phyloP scores from a whole-genome alignment of 371 early-diverging fungal genomes.

The Umbelopsis sp. region DNA sequence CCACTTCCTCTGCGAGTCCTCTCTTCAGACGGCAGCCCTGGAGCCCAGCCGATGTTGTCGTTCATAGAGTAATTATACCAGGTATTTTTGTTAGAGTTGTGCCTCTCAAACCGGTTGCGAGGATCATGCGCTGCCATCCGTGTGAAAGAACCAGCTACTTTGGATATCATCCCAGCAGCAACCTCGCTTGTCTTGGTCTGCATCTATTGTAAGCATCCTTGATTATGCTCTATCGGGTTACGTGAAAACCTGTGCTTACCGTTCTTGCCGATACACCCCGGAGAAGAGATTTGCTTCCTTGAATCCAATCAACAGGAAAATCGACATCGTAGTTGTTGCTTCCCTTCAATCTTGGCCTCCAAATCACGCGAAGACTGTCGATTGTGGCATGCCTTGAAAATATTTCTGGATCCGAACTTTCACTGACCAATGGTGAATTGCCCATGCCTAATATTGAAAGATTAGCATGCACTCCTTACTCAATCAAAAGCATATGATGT shows the following conservation, averaged over 20 bases:
- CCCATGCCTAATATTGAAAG: conserved; percentile 23
- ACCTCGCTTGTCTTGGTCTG: conserved; percentile 45
- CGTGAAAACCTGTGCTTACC: conserved; percentile 14
- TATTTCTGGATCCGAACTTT: conserved; percentile 61
- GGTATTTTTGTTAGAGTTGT: not conserved
- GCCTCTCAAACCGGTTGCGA: conserved; percentile 10
- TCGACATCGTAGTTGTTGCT: conserved; percentile 23
- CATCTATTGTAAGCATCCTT: not conserved
- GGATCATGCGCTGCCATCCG: not conserved
- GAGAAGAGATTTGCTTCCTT: conserved; percentile 40
- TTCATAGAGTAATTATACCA: conserved; percentile 12
- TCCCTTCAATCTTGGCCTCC: conserved; percentile 57
- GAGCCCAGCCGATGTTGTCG: conserved; percentile 4
- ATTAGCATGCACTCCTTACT: not conserved
- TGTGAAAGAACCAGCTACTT: conserved; percentile 41
- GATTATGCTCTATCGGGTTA: not conserved
- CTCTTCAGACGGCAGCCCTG: not conserved
- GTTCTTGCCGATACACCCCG: conserved; percentile 40
- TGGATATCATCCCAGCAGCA: conserved; percentile 44
- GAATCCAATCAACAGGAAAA: conserved; percentile 43
- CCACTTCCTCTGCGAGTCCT: not conserved
- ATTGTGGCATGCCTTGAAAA: conserved; percentile 62
- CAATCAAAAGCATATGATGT: no score
- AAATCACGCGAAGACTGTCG: conserved; percentile 61
- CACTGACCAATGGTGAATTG: conserved; percentile 52